A percentile compares a stretch with the other conserved stretches of the same genome.
phyloP scores from a whole-genome alignment of 225 moss, liverwort and hornwort genomes.

The Bryum argenteum region DNA sequence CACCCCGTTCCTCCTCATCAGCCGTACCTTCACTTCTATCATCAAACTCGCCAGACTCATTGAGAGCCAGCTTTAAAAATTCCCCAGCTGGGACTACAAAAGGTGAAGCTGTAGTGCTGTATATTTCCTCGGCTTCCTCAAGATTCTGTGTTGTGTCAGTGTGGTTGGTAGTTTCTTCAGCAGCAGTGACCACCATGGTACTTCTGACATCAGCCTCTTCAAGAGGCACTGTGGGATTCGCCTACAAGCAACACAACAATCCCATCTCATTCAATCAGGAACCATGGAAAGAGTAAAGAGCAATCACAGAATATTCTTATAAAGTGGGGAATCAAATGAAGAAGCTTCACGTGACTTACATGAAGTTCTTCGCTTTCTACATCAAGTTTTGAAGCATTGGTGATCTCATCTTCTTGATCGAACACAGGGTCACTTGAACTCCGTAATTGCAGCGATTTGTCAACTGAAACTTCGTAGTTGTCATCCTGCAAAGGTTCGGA shows the following conservation, averaged over 20 bases:
- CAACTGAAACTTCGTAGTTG: neutral
- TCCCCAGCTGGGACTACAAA: constrained; percentile 5
- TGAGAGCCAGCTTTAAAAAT: neutral
- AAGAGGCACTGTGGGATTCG: constrained; percentile 2
- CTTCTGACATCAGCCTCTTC: neutral
- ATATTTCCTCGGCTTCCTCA: neutral
- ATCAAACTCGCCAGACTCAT: constrained; percentile 17
- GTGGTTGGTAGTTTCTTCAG: constrained; percentile 6
- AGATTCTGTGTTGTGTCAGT: constrained; percentile 11
- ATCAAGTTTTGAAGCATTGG: constrained; percentile 17
- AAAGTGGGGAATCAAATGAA: too few relatives aligned
- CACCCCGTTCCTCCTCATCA: constrained; percentile 8
- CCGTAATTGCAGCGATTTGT: constrained; percentile 2
- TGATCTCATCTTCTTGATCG: constrained; percentile 21
- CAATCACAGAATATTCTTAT: neutral
- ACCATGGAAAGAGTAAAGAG: neutral
- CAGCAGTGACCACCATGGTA: neutral
- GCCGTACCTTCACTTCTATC: constrained; percentile 9
- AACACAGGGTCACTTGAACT: constrained; percentile 1
- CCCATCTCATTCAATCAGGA: constrained; percentile 14
- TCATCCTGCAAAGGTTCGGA: constrained; percentile 18
- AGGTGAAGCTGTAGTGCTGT: neutral
- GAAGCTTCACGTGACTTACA: neutral
- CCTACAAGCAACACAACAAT: constrained; percentile 29
- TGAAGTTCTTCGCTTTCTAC: constrained; percentile 13